Evolutionary conservation across 345 rosid species (phyloP), one percentile per base, ranked within the genome.

Genomic region (Excoecaria cochinchinensis): DNA sequence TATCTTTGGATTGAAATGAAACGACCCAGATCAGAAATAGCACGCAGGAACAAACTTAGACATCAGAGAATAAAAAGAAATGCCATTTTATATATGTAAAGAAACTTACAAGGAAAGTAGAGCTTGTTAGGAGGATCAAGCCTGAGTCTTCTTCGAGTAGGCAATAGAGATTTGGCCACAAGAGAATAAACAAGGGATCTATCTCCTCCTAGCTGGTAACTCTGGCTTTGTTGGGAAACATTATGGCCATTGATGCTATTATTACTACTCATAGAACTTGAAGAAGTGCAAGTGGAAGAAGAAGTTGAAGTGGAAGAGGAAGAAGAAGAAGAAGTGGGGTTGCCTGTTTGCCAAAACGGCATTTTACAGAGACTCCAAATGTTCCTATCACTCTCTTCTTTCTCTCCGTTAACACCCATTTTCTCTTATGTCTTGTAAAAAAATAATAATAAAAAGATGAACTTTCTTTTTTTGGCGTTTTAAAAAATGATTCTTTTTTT

Each of bases 61-160:
- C 14, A 14, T 12, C 6, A 38, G 52, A 59, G 61, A 8, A 22
- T 14, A 13, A 4, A 74, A 9, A 19, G 67, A 46, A 67, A 44
- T 44, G 48, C 48, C 17, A 44, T 10, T n/a, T 3, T 6, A 31
- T 5, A 72, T 22, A 47, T 6, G 38, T 12, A 46, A 19, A 59
- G 9, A 46, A 31, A 12, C 88, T 75, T 80, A 91, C 96, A 85
- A 58, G 90, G 92, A 75, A 91, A 91, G 79, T 77, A 91, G 85
- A 91, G 89, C 84, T 88, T 88, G 85, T 62, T 85, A 67, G 93
- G 67, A 82, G 96, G 96, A 82, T 91, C 93, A 74, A 91, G 96
- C 74, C 85, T 87, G 80, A 91, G 93, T 53, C 88, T 82, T 67
- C 96, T 85, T 65, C 92, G 74, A 42, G 93, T 79, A 13, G 96